These are phyloP conservation scores for Lentinula novae-zelandiae DNA, from an alignment of 1,284 basidiomycete species.

Conservation along the genomic window DNA sequence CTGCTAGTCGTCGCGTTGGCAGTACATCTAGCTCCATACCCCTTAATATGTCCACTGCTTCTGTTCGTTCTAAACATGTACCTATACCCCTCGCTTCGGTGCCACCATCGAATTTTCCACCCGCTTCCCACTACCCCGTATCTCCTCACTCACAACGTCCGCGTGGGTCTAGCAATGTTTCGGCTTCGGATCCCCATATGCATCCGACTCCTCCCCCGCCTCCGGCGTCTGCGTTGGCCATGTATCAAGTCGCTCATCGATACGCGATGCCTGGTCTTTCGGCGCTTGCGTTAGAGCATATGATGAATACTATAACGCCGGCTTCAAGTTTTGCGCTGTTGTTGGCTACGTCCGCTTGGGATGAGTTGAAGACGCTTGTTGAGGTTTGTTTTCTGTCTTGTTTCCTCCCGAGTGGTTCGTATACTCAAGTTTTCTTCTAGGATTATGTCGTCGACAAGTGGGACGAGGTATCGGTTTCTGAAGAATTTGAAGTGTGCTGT, in stretches of 20 bases:
- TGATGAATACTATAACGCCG: conserved; percentile 71
- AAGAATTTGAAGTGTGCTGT: conserved; percentile 66
- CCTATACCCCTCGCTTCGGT: conserved; percentile 26
- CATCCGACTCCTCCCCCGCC: conserved; percentile 65
- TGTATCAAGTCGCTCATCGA: conserved; percentile 81
- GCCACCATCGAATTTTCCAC: conserved; percentile 22
- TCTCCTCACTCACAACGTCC: conserved; percentile 42
- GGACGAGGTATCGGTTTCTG: conserved; percentile 60
- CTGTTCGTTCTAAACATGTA: conserved; percentile 33
- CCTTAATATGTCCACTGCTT: conserved; percentile 11
- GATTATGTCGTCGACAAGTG: conserved; percentile 69
- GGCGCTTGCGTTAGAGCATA: conserved; percentile 67
- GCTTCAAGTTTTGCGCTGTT: conserved; percentile 69
- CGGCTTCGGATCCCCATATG: conserved; percentile 60
- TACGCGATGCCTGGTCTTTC: conserved; percentile 70
- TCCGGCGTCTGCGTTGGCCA: conserved; percentile 70
- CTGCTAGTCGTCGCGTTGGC: not conserved
- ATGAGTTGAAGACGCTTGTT: conserved; percentile 57
- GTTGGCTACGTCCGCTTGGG: conserved; percentile 64
- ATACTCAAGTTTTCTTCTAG: conserved; percentile 25
- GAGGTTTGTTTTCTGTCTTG: conserved; percentile 28
- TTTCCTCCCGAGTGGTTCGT: conserved; percentile 23
- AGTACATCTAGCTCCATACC: conserved; percentile 15
- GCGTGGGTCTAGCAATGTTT: conserved; percentile 20
- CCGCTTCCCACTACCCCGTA: conserved; percentile 29